These are phyloP conservation scores for Berberis vulgaris DNA, from an alignment of 164 flowering plant genomes.

Conservation along the genomic window DNA sequence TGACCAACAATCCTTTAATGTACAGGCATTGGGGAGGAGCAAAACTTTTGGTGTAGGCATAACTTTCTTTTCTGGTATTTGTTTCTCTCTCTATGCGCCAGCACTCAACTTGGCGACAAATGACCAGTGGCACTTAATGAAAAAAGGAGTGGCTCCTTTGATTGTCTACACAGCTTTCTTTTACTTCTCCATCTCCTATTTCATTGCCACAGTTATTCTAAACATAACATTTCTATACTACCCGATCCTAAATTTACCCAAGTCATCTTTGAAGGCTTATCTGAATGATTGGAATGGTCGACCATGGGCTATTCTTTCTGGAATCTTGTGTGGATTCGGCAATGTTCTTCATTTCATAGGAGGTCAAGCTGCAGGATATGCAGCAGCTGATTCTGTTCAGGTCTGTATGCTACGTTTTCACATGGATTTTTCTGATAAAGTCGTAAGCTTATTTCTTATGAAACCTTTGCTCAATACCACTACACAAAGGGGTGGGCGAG, in stretches of 20 bases:
- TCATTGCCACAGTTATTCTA: slow-evolving; percentile 35
- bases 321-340: slow-evolving; percentile 54
- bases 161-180: slow-evolving; percentile 54
- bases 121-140: neutral
- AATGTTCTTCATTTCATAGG: slow-evolving; percentile 62
- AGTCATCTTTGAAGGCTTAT: slow-evolving; percentile 43
- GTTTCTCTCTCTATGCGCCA: slow-evolving; percentile 54
- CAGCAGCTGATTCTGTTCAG: slow-evolving; percentile 63
- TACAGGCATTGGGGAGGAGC: neutral
- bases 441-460: too few relatives aligned
- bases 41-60: neutral
- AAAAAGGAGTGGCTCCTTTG: slow-evolving; percentile 41
- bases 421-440: too few relatives aligned
- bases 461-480: too few relatives aligned
- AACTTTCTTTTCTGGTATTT: slow-evolving; percentile 44
- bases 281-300: slow-evolving; percentile 52
- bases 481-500: neutral
- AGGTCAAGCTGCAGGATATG: slow-evolving; percentile 62
- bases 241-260: slow-evolving; percentile 39
- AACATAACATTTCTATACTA: slow-evolving; percentile 45
- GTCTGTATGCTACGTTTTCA: slow-evolving; percentile 8
- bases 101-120: neutral
- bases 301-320: slow-evolving; percentile 54
- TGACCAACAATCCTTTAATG: neutral
- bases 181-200: slow-evolving; percentile 53